Conservation (phyloP, 768 basidiomycete species). For the Tricholoma furcatifolium region DNA sequence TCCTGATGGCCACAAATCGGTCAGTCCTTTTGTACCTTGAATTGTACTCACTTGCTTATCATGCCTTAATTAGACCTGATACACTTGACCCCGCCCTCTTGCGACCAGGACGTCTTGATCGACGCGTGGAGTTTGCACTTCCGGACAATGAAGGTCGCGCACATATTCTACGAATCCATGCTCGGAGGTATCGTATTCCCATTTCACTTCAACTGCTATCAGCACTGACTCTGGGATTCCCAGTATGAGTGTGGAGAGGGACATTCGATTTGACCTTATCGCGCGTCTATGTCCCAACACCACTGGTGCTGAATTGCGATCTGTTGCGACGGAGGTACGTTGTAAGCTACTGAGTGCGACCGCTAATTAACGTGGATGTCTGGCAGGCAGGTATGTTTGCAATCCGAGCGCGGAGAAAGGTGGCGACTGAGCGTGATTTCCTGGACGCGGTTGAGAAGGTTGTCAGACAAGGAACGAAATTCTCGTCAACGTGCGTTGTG, state of each 20-base stretch:
- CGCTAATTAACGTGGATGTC: neutral
- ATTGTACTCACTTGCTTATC: neutral
- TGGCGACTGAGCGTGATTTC: slow-evolving; percentile 97
- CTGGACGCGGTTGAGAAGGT: slow-evolving; percentile 98
- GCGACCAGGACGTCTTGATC: slow-evolving; percentile 93
- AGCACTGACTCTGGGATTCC: slow-evolving; percentile 2
- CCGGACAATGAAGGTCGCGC: slow-evolving; percentile 96
- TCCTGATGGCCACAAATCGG: slow-evolving; percentile 99
- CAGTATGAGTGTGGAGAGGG: slow-evolving; percentile 96
- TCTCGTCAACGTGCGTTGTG: slow-evolving; percentile 88
- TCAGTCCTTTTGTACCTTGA: slow-evolving; percentile 29
- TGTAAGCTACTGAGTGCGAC: slow-evolving; percentile 15
- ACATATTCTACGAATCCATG: slow-evolving; percentile 96
- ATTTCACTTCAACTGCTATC: neutral
- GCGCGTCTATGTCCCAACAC: slow-evolving; percentile 97
- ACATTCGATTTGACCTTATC: slow-evolving; percentile 97
- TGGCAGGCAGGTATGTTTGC: slow-evolving; percentile 99
- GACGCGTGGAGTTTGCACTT: slow-evolving; percentile 94
- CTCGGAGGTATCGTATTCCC: slow-evolving; percentile 62
- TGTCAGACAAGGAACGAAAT: slow-evolving; percentile 95
- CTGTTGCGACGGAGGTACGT: slow-evolving; percentile 89
- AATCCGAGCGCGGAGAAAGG: slow-evolving; percentile 93
- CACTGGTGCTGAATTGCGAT: slow-evolving; percentile 96
- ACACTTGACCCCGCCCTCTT: slow-evolving; percentile 96
- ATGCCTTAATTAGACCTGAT: slow-evolving; percentile 67